Conservation (phyloP, 2,329 filamentous ascomycete species). For the Fonsecaea multimorphosa region DNA sequence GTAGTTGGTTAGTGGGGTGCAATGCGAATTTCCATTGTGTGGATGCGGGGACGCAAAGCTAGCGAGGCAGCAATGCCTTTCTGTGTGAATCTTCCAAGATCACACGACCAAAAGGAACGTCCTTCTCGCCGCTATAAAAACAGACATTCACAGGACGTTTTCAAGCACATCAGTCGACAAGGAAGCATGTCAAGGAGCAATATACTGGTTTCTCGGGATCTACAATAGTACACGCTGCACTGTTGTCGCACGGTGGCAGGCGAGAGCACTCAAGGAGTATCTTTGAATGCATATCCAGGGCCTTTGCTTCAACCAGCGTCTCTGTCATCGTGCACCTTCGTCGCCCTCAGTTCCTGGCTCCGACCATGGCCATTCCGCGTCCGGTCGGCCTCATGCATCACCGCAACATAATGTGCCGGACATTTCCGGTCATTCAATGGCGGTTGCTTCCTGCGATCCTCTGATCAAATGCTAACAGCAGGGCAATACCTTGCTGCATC, state of each 20-base stretch:
- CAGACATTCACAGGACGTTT: neutral
- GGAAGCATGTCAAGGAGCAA: neutral
- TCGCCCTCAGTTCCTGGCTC: neutral
- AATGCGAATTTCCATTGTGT: constrained; percentile 62
- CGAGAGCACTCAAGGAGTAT: neutral
- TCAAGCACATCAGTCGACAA: neutral
- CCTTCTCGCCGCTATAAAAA: neutral
- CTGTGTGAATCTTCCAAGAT: neutral
- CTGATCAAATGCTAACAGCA: neutral
- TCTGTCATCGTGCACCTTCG: neutral
- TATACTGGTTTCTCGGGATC: neutral
- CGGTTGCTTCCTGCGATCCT: neutral
- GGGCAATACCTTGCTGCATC: neutral
- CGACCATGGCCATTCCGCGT: neutral
- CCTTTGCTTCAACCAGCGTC: neutral
- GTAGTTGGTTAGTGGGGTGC: constrained; percentile 56
- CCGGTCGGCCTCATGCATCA: neutral
- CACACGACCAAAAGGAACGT: neutral
- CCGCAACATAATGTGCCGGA: neutral
- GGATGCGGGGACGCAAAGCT: constrained; percentile 9
- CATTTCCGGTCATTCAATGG: neutral
- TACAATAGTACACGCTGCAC: neutral
- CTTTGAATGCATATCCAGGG: neutral
- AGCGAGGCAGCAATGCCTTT: neutral
- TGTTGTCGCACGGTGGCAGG: neutral